Conservation (phyloP, 805 yeast species). For the Trichomonascus vanleenenianus region DNA sequence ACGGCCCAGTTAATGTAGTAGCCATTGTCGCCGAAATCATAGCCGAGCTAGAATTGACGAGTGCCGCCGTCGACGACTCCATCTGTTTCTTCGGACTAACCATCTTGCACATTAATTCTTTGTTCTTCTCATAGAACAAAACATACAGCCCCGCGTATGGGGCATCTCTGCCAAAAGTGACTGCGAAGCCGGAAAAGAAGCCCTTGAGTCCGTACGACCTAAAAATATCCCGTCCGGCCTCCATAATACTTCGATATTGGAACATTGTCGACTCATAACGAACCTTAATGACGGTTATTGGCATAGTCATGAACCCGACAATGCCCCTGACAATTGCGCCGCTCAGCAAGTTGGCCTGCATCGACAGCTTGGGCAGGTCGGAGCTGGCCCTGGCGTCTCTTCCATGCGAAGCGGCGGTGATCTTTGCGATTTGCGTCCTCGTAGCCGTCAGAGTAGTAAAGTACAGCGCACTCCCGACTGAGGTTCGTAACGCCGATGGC, state of each 20-base stretch:
- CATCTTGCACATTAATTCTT: slow-evolving; percentile 42
- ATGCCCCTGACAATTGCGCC: slow-evolving; percentile 75
- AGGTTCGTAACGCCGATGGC: slow-evolving; percentile 84
- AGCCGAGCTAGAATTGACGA: slow-evolving; percentile 71
- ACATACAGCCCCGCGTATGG: slow-evolving; percentile 96
- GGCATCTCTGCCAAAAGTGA: slow-evolving; percentile 84
- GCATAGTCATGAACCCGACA: slow-evolving; percentile 90
- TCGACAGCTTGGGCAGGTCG: slow-evolving; percentile 61
- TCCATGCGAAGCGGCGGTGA: not conserved
- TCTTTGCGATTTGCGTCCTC: slow-evolving; percentile 42
- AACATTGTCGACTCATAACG: slow-evolving; percentile 79
- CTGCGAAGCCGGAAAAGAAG: slow-evolving; percentile 80
- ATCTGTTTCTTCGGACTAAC: slow-evolving; percentile 5
- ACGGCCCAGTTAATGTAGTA: slow-evolving; percentile 86
- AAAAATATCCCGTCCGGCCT: slow-evolving; percentile 54
- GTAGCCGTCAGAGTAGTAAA: slow-evolving; percentile 61
- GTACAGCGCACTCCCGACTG: slow-evolving; percentile 84
- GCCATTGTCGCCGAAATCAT: slow-evolving; percentile 69
- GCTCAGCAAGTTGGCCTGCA: slow-evolving; percentile 58
- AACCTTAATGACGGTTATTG: slow-evolving; percentile 83
- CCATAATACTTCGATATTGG: slow-evolving; percentile 53
- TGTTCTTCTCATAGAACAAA: slow-evolving; percentile 70
- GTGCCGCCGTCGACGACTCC: slow-evolving; percentile 37
- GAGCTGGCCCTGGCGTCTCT: slow-evolving; percentile 1
- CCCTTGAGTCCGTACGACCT: slow-evolving; percentile 48